Evolutionary conservation across 2,329 filamentous ascomycete genomes (phyloP).

Genomic region (Pezicula neosporulosa): DNA sequence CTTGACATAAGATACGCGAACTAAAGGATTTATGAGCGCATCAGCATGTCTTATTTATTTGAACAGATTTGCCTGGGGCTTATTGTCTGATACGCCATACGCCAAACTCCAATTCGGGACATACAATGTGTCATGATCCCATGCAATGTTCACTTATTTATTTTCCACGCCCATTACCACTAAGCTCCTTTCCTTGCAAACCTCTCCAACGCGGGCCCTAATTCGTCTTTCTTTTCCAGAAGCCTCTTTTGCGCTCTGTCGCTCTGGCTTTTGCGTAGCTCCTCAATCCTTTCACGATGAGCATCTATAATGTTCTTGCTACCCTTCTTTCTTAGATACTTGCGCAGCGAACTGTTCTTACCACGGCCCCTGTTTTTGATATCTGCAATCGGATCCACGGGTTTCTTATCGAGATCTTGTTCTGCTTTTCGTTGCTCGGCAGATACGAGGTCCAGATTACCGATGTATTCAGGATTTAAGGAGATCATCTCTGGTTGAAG

Average conservation of each 20-base stretch:
- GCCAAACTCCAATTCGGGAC: too few relatives aligned
- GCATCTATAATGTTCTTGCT: slow-evolving; percentile 95
- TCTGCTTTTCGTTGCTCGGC: slow-evolving; percentile 75
- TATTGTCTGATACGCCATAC: too few relatives aligned
- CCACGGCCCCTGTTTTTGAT: slow-evolving; percentile 78
- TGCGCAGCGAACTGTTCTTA: slow-evolving; percentile 83
- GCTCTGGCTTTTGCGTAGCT: slow-evolving; percentile 67
- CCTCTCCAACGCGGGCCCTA: slow-evolving; percentile 81
- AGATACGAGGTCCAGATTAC: slow-evolving; percentile 78
- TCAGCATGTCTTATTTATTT: too few relatives aligned
- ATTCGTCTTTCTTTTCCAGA: slow-evolving; percentile 64
- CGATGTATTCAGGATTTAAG: slow-evolving; percentile 87
- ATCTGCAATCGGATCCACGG: slow-evolving; percentile 53
- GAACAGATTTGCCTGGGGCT: too few relatives aligned
- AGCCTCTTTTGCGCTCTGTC: slow-evolving; percentile 66
- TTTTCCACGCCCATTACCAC: background rate
- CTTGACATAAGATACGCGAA: too few relatives aligned
- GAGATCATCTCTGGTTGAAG: slow-evolving; percentile 96
- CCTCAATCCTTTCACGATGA: slow-evolving; percentile 82
- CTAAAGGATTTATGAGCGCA: too few relatives aligned
- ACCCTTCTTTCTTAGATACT: slow-evolving; percentile 87
- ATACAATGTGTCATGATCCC: too few relatives aligned
- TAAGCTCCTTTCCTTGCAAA: slow-evolving; percentile 67
- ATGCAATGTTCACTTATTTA: too few relatives aligned
- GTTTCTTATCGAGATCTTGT: slow-evolving; percentile 72